phyloP scores from a whole-genome alignment of 169 alveolate genomes.

The Neospora caninum region DNA sequence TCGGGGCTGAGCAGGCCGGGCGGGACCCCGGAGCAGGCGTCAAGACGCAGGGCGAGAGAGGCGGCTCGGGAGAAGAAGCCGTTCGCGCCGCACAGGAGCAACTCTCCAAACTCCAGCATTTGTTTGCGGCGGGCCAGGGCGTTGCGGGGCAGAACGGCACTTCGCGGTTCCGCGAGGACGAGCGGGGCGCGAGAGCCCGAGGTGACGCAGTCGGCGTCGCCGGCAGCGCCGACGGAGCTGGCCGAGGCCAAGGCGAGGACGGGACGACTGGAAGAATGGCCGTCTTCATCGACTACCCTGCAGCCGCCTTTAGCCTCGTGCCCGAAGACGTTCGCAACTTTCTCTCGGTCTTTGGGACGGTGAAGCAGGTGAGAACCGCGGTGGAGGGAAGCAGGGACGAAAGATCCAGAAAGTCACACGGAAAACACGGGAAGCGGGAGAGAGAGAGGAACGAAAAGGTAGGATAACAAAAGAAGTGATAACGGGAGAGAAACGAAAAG shows the following conservation, averaged over 20 bases:
- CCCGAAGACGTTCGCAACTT: slow-evolving; percentile 10
- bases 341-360: slow-evolving; percentile 20
- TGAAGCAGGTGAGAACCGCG: neutral
- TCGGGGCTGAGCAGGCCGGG: no score
- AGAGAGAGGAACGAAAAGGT: neutral
- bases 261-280: neutral
- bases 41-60: neutral
- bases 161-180: neutral
- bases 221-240: neutral
- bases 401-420: neutral
- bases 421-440: neutral
- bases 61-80: neutral
- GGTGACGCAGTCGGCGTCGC: neutral
- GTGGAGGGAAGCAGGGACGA: neutral
- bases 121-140: neutral
- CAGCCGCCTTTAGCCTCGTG: neutral
- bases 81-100: neutral
- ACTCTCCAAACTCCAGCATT: slow-evolving; percentile 12
- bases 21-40: neutral
- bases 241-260: neutral
- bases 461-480: no score
- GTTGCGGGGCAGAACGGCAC: neutral
- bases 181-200: neutral
- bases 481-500: no score
- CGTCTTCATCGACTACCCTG: slow-evolving; percentile 28